These are phyloP conservation scores for Pseudoturritis turrita DNA, from an alignment of 345 rosid species.

Conservation along the genomic window DNA sequence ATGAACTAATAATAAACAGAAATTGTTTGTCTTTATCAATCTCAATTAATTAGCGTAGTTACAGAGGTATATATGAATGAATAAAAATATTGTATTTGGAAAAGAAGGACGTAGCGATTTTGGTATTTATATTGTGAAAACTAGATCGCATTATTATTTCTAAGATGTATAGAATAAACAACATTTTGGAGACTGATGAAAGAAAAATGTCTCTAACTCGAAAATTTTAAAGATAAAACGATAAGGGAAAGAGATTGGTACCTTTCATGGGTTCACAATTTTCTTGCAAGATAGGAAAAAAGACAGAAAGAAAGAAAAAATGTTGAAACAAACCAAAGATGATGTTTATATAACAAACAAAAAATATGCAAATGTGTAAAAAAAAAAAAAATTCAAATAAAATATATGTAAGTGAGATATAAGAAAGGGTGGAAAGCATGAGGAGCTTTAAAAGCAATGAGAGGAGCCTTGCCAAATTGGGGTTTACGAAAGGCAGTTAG, in stretches of 20 bases:
- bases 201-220: neutral
- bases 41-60: neutral
- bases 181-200: neutral
- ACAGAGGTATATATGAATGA: too few species aligned
- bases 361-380: neutral
- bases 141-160: neutral
- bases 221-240: too few species aligned
- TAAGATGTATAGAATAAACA: neutral
- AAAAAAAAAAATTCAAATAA: neutral
- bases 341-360: slow-evolving; percentile 20
- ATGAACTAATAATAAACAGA: neutral
- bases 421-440: slow-evolving; percentile 30
- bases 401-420: neutral
- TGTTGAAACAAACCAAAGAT: slow-evolving; percentile 9
- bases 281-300: neutral
- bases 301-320: slow-evolving; percentile 7
- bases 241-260: slow-evolving; percentile 11
- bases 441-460: slow-evolving; percentile 19
- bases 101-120: too few species aligned
- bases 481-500: slow-evolving; percentile 24
- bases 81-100: too few species aligned
- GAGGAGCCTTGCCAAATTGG: slow-evolving; percentile 31
- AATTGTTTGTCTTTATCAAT: neutral
- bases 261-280: slow-evolving; percentile 27
- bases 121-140: neutral